Base-by-base conservation (phyloP, 768 basidiomycete genomes). In the Coprinopsis strossmayeri region DNA sequence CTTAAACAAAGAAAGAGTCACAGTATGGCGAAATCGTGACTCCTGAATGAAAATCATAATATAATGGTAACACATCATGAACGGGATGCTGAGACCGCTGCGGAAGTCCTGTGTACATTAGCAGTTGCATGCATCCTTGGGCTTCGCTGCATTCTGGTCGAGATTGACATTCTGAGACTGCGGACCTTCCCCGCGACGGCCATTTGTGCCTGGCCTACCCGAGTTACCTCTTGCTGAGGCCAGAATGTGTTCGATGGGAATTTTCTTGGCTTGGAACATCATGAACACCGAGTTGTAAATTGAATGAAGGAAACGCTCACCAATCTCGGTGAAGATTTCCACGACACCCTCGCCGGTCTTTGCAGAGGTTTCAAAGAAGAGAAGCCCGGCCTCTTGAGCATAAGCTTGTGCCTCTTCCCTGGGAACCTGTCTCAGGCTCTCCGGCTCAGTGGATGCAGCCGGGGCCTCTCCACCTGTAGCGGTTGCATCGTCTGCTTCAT, bases 291-390 rank as follows among this genome's bases (percentile, higher is more conserved):
- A 38, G 55, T 28, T 3, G 24, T 34, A 37, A 30, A 23, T 40
- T 38, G 3, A 15, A 43, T 15, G 41, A 17, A 48, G 49, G 34
- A 18, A 12, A 17, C 30, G 55, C 63, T 47, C 38, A 97, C 94
- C 95, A 60, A 99, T 98, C 68, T 97, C 94, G 10, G 94, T 98
- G 66, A 99, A 99, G 25, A 98, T 82, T 60, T 98, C 96, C 21
- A 92, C 87, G 48, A 98, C 81, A 32, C 92, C 93, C 59, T 94
- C 88, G 15, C 94, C 93, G 3, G 91, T 91, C 81, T 98, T 99
- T 21, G 96, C 96, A 59, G 87, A 90, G 30, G 94, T 96, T 74
- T 99, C 96, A 57, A 95, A 96, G 76, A 98, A 98, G 34, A 99
- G 69, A 35, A 98, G 65, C 1, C 90, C 88, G n/a, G 88, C 84